A percentile compares a stretch with the other conserved stretches of the same genome.
Conservation (phyloP, 306 rosid species). For the Ceratonia siliqua region DNA sequence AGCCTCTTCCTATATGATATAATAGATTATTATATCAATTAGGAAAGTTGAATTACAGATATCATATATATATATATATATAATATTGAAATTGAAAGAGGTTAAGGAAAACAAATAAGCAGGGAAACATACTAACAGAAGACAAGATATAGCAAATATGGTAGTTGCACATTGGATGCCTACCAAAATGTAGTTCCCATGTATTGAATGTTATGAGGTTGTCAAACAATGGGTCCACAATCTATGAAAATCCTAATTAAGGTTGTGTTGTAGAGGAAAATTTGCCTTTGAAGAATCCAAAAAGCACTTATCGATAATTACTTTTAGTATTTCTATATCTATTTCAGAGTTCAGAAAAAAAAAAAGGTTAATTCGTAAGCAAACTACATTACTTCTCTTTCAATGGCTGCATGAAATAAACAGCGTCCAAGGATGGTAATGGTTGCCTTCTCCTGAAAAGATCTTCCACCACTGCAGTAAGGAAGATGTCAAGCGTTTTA, state of each 20-base stretch:
- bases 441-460: slow-evolving; percentile 95
- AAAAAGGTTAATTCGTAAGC: slow-evolving; percentile 9
- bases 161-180: background rate
- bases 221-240: background rate
- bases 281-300: background rate
- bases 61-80: background rate
- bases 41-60: background rate
- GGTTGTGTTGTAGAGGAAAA: background rate
- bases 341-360: background rate
- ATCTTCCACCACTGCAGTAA: slow-evolving; percentile 91
- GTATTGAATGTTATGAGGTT: background rate
- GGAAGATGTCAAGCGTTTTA: slow-evolving; percentile 30
- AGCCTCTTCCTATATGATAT: background rate
- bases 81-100: background rate
- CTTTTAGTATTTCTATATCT: background rate
- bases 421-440: slow-evolving; percentile 88
- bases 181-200: background rate
- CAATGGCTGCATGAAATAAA: slow-evolving; percentile 85
- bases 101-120: background rate
- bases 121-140: background rate
- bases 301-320: background rate
- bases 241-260: background rate
- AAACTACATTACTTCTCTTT: slow-evolving; percentile 77
- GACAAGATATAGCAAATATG: background rate
- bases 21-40: background rate